Evolutionary conservation across 2,329 filamentous ascomycete species (phyloP), one percentile per base, ranked within the genome.

Genomic region (Teratosphaeria destructans): DNA sequence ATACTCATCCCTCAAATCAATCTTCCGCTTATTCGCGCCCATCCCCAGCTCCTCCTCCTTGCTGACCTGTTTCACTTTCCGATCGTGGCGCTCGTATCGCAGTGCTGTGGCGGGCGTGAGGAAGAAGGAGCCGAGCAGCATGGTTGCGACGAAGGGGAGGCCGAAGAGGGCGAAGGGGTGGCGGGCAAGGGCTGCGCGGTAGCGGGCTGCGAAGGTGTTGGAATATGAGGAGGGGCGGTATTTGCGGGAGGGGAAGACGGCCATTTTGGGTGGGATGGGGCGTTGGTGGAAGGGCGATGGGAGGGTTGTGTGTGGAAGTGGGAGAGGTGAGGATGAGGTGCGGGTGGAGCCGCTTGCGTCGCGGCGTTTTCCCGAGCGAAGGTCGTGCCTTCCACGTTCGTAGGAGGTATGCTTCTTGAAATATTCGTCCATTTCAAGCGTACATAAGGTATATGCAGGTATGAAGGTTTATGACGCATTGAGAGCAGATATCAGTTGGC

Each of bases 131-230:
- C 91, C 93, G 1, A 87, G 90, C 29, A 99, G 84, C 71, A 99
- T 96, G 60, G 95, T 86, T 59, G 84, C 78, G 65, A 99, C 83
- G 75, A 99, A 99, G 0, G 94, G 95, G 3, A 99, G 81, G 2
- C 95, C 95, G 72, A 99, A 99, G 63, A 96, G 84, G 32, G 91
- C 78, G 74, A 99, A 99, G 0, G 94, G 95, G 68, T 89, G 90
- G 70, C 82, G 86, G 60, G 84, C 80, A 66, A 99, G 84, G 61
- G 83, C 75, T 35, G 82, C 78, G 60, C 94, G 89, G 78, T 99
- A 99, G 63, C 80, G 80, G 60, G 86, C 82, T 56, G 88, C 89
- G 66, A 95, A 76, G 11, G 82, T 84, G 74, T 85, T 85, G 63
- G 83, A 76, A 63, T 90, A 82, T 61, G 84, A 81, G 37, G 86